A percentile compares a stretch with the other conserved stretches of the same genome.
Evolutionary conservation across 768 basidiomycete species (phyloP).

Genomic region (Hebeloma cylindrosporum): DNA sequence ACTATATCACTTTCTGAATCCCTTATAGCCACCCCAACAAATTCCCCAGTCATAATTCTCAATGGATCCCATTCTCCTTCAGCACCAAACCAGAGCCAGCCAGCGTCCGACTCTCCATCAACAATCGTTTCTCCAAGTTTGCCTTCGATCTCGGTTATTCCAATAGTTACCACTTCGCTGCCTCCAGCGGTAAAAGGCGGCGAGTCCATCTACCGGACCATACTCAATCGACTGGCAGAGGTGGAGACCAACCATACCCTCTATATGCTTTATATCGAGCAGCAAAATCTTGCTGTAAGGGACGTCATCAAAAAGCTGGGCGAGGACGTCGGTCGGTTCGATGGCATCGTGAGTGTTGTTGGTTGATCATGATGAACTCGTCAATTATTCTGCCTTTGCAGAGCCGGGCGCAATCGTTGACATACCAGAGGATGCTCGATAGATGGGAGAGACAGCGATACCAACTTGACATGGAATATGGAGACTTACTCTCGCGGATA

Average conservation of each 20-base stretch:
- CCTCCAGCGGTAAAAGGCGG: conserved; percentile 41
- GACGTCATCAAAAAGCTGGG: conserved; percentile 73
- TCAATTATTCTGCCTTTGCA: conserved; percentile 25
- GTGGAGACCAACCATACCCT: conserved; percentile 89
- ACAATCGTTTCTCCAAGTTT: conserved; percentile 12
- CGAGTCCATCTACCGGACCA: conserved; percentile 94
- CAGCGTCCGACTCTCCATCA: conserved; percentile 5
- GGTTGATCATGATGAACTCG: not conserved
- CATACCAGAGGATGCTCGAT: conserved; percentile 58
- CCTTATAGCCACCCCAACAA: no score
- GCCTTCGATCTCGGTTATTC: conserved; percentile 15
- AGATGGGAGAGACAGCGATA: conserved; percentile 71
- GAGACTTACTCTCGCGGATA: conserved; percentile 65
- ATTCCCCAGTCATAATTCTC: conserved; percentile 9
- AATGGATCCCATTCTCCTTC: conserved; percentile 2
- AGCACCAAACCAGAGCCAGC: not conserved
- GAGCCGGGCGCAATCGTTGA: conserved; percentile 71
- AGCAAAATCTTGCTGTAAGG: conserved; percentile 76
- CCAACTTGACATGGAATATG: conserved; percentile 69
- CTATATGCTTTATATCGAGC: conserved; percentile 83
- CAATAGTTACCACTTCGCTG: conserved; percentile 14
- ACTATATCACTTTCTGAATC: conserved; percentile 4
- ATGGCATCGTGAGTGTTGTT: conserved; percentile 61
- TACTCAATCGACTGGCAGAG: conserved; percentile 87
- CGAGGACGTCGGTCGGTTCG: conserved; percentile 76